Conservation (phyloP, 441 rosid genomes). For the Dalechampia spathulata region DNA sequence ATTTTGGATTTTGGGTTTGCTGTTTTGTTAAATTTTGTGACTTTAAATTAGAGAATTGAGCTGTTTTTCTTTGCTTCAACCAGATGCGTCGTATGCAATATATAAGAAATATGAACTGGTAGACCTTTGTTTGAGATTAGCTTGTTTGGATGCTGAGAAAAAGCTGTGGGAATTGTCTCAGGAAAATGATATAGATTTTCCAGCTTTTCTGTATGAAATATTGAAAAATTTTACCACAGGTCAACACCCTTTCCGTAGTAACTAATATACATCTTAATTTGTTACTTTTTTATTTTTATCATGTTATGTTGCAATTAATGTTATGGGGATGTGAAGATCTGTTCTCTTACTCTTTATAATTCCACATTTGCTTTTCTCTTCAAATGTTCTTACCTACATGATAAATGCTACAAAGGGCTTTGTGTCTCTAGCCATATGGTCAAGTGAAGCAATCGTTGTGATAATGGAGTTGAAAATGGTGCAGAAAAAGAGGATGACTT, state of each 20-base stretch:
- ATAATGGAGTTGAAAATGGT: background rate
- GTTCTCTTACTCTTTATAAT: background rate
- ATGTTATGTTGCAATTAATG: background rate
- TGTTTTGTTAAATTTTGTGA: background rate
- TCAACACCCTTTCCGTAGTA: background rate
- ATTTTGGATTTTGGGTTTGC: background rate
- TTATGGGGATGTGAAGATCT: background rate
- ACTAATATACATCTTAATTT: background rate
- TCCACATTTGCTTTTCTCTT: background rate
- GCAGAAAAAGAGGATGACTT: background rate
- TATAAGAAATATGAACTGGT: background rate
- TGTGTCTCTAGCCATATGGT: background rate
- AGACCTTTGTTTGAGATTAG: background rate
- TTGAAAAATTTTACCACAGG: background rate
- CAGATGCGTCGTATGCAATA: background rate
- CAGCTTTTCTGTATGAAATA: slow-evolving; percentile 2
- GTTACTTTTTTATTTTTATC: background rate
- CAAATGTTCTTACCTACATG: background rate
- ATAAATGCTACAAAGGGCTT: background rate
- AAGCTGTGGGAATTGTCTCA: slow-evolving; percentile 2
- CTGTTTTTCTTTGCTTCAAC: background rate
- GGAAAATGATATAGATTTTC: background rate
- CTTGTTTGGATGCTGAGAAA: slow-evolving; percentile 14
- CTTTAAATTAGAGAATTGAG: slow-evolving; percentile 1
- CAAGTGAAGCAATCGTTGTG: background rate